Percentiles rank a stretch among this genome's conserved stretches.
phyloP scores from a whole-genome alignment of 2,329 filamentous ascomycete genomes.

The Fonsecaea pedrosoi region DNA sequence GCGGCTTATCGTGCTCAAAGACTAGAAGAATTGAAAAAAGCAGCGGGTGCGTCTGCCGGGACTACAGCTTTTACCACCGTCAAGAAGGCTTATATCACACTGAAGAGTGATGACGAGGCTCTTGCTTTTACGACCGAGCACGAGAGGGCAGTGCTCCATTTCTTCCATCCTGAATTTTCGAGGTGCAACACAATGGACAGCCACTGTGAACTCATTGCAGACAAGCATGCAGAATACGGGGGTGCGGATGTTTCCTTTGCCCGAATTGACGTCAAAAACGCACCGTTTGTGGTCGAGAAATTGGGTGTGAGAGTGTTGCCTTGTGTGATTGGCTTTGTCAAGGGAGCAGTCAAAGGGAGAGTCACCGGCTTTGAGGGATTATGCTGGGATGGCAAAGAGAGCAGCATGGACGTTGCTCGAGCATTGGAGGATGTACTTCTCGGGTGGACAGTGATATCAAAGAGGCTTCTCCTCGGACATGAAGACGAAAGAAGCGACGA shows the following conservation, averaged over 20 bases:
- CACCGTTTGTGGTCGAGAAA: slow-evolving; percentile 57
- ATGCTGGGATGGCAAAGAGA: slow-evolving; percentile 48
- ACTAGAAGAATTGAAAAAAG: slow-evolving; percentile 30
- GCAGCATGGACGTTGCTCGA: slow-evolving; percentile 49
- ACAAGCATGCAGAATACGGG: slow-evolving; percentile 43
- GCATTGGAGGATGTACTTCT: slow-evolving; percentile 53
- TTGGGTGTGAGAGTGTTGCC: slow-evolving; percentile 55
- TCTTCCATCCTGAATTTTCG: slow-evolving; percentile 69
- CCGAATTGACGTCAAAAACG: slow-evolving; percentile 53
- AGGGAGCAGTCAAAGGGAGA: slow-evolving; percentile 53
- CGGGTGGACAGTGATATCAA: slow-evolving; percentile 47
- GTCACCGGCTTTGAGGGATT: slow-evolving; percentile 58
- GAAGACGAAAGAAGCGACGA: slow-evolving; percentile 37
- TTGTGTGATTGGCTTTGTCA: slow-evolving; percentile 57
- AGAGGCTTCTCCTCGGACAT: slow-evolving; percentile 45
- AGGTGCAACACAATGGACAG: slow-evolving; percentile 68
- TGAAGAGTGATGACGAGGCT: slow-evolving; percentile 61
- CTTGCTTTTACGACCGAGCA: slow-evolving; percentile 67
- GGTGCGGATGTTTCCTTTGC: slow-evolving; percentile 51
- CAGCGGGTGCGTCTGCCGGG: slow-evolving; percentile 13
- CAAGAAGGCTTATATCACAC: slow-evolving; percentile 46
- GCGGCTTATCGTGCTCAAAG: slow-evolving; percentile 58
- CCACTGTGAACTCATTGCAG: slow-evolving; percentile 58
- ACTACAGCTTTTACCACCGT: slow-evolving; percentile 29
- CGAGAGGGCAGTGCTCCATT: slow-evolving; percentile 66